Evolutionary conservation across 306 rosid species (phyloP), one percentile per base, ranked within the genome.

Genomic region (Corylus americana): DNA sequence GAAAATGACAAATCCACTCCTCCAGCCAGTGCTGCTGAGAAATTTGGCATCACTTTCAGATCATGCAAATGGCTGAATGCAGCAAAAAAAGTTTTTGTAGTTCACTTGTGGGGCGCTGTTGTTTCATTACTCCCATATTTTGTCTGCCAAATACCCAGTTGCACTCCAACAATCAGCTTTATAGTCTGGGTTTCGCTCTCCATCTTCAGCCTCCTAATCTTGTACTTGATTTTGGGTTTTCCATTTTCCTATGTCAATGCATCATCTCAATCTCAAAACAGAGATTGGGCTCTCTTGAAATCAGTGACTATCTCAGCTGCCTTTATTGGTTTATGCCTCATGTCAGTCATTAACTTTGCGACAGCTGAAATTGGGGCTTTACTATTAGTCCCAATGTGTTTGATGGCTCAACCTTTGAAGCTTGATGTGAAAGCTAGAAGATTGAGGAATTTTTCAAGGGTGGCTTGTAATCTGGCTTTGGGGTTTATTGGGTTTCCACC

Each of bases 321-420:
- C 77, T 95, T 92, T 79, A 90, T 87, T 25, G 97, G 98, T 59
- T 79, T 92, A 78, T 92, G 94, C 80, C 93, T 95, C 83, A 91
- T 92, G 97, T 95, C 98, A 2, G 91, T 95, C 81, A 83, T 95
- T 64, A 95, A 95, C 89, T 95, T 92, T 22, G 94, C 98, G 42
- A 86, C 98, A 55, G 98, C 98, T 37, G 97, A 95, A 82, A 86
- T 92, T 49, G 98, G 97, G 70, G 98, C 94, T 8, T 88, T 95
- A 79, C 76, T 95, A 35, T 71, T 95, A 14, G 94, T 92, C 57
- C 97, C 97, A 1, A 84, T 88, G 87, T 95, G 98, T 79, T 82
- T 95, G 79, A 77, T 95, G 89, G 93, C 89, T 27, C 93, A 87
- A 67, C 98, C 98, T 7, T 81, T 92, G 89, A 90, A 77, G 90